Percentiles rank a stretch among this genome's conserved stretches.
Evolutionary conservation across 257 asterid species (phyloP).

Genomic region (Salvia rosmarinus): DNA sequence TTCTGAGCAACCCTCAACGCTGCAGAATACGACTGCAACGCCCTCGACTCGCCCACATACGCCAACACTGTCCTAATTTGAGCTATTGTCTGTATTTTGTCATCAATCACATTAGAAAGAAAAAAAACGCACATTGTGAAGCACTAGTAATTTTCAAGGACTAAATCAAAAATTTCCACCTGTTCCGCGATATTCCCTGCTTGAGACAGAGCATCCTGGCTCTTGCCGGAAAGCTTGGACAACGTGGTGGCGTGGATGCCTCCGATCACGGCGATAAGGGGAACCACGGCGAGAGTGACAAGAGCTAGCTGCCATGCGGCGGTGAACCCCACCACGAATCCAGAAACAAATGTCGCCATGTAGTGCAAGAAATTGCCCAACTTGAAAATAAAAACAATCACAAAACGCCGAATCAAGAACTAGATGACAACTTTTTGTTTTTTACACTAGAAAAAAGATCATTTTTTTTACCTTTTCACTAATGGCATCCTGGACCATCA

Average conservation of each 20-base stretch:
- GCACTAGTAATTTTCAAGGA: neutral
- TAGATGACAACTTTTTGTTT: neutral
- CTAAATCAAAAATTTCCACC: slow-evolving; percentile 48
- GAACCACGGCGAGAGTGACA: slow-evolving; percentile 90
- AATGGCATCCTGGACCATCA: slow-evolving; percentile 91
- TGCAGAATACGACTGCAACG: slow-evolving; percentile 70
- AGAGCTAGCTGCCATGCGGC: slow-evolving; percentile 94
- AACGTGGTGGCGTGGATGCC: slow-evolving; percentile 71
- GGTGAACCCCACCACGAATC: slow-evolving; percentile 90
- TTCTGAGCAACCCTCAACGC: slow-evolving; percentile 72
- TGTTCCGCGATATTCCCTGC: slow-evolving; percentile 93
- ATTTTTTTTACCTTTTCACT: slow-evolving; percentile 73
- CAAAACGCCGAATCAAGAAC: slow-evolving; percentile 20
- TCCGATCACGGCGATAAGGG: slow-evolving; percentile 84
- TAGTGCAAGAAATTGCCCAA: slow-evolving; percentile 95
- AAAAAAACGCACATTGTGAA: too few relatives aligned
- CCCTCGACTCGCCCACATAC: slow-evolving; percentile 85
- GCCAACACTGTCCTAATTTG: slow-evolving; percentile 86
- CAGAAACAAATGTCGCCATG: slow-evolving; percentile 94
- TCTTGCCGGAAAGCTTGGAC: slow-evolving; percentile 71
- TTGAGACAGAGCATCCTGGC: slow-evolving; percentile 83
- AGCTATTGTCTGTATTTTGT: slow-evolving; percentile 61
- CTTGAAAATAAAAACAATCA: slow-evolving; percentile 38
- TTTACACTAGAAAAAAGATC: too few relatives aligned
- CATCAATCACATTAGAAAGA: neutral